Base-by-base conservation (phyloP, 1,139 yeast species). In the Sugiyamaella grinbergsii region DNA sequence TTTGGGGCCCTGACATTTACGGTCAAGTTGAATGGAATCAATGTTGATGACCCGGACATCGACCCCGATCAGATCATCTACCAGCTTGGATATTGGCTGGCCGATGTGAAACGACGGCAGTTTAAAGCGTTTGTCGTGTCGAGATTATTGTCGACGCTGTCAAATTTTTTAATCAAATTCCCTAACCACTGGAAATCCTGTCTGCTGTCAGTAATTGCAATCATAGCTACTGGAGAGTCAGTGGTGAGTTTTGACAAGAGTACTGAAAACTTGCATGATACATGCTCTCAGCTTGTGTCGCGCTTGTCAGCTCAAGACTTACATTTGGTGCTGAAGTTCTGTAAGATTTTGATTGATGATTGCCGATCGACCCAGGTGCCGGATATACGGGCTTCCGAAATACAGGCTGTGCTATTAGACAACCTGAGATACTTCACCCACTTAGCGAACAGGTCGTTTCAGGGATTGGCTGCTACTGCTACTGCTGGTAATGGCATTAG, bases 1-100 rank as follows among this genome's bases (percentile, higher is more conserved):
- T 79, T 82, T 58, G 87, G 87, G 0, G 87, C 86, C 0, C 67
- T 81, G 51, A 81, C 87, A 0, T 76, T 74, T 45, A 72, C 81
- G 0, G 77, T 78, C 37, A 75, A 80, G 49, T 70, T 78, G 51
- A 75, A 73, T 38, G 61, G 60, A 20, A 54, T 62, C 47, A 49
- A 58, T 46, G 47, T 51, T 32, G 39, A 37, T 18, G 50, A 54
- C 5, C 51, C 40, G 19, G 54, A 51, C 10, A 34, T 41, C 1
- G 47, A 41, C 13, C 41, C 41, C 8, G 43, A 34, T 18, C 53
- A 56, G 10, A 47, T 68, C n/a, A 45, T 66, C 15, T 22, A 41
- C 3, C 65, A 62, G 41, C 57, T 71, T 24, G 55, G 67, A 8
- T 49, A 49, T 11, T 65, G 68, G 62, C 53, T 64, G 28, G 50